Evolutionary conservation across 257 asterid species (phyloP), one percentile per base, ranked within the genome.

Genomic region (Nicotiana undulata): DNA sequence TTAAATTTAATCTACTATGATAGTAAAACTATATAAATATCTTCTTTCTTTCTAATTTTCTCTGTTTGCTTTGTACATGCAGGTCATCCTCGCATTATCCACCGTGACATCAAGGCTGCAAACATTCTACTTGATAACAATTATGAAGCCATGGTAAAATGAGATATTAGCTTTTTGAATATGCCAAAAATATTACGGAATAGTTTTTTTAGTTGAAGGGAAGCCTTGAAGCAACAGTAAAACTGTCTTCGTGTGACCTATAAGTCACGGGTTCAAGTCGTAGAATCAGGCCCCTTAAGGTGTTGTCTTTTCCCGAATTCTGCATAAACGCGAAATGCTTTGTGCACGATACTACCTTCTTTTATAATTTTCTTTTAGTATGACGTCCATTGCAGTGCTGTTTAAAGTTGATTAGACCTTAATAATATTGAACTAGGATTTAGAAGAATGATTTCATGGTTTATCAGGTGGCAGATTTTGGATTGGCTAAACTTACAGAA

Each of bases 381-480:
- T n/a, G 15, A 59, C 29, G 16, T 59, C 16, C 31, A 59, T 3
- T 59, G 3, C 22, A 6, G 1, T 20, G 8, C 2, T 7, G 1
- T 20, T 58, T n/a, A 58, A 58, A 20, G 63, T 56, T 56, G 58
- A 52, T 52, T 13, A 29, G 5, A 29, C 31, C 3, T 29, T 29
- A 29, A 1, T 29, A 29, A 18, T 56, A 56, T 6, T 56, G 16
- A 20, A 4, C 0, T 10, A 12, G 6, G 3, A 15, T 49, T 72
- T 72, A 22, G 22, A 46, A 46, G n/a, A 46, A 20, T 29, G 4
- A 3, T 46, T 72, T 72, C 32, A 40, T 18, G 56, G 0, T 76
- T 80, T 2, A 79, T 28, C 77, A 94, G 98, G 98, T 94, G 87
- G 97, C 98, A 52, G 98, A 94, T 88, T 94, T 94, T 44, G 98